A percentile compares a stretch with the other conserved stretches of the same genome.
Evolutionary conservation across 2,329 filamentous ascomycete genomes (phyloP).

Genomic region (Fusarium anthophilum): DNA sequence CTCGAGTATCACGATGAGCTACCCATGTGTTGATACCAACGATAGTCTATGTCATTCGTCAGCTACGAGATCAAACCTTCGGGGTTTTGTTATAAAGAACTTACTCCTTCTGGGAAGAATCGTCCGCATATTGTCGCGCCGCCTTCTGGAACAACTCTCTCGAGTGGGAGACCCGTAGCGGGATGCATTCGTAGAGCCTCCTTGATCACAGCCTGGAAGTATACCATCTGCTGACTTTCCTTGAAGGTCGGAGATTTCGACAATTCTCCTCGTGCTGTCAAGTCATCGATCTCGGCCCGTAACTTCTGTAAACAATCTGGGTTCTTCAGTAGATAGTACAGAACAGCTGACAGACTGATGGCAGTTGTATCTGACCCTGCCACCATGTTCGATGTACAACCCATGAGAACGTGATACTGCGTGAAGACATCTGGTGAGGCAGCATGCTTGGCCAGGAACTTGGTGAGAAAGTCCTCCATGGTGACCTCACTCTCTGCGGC

Average conservation of each 20-base stretch:
- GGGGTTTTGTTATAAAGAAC: rapidly evolving
- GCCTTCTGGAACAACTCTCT: constrained; percentile 33
- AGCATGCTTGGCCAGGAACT: constrained; percentile 33
- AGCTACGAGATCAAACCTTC: rapidly evolving
- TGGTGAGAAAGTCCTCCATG: constrained; percentile 36
- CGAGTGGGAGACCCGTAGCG: constrained; percentile 27
- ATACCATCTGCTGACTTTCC: constrained; percentile 32
- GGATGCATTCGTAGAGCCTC: constrained; percentile 37
- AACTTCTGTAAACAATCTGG: constrained; percentile 14
- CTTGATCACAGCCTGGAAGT: constrained; percentile 36
- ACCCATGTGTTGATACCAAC: constrained; percentile 40
- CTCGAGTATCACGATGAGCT: constrained; percentile 24
- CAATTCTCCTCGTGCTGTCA: neutral
- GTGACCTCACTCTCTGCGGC: neutral
- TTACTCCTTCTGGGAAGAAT: constrained; percentile 33
- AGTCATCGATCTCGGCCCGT: constrained; percentile 7
- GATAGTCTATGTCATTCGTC: constrained; percentile 1
- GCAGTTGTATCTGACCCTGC: constrained; percentile 39
- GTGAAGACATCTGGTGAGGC: constrained; percentile 23
- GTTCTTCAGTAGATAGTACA: constrained; percentile 30
- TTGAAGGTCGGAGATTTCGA: constrained; percentile 24
- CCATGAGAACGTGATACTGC: constrained; percentile 28
- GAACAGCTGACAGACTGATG: constrained; percentile 30
- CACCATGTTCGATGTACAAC: constrained; percentile 36
- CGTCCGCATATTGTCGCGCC: constrained; percentile 21